Evolutionary conservation across 2,329 filamentous ascomycete genomes (phyloP).

Genomic region (Pestalotiopsis sp.): DNA sequence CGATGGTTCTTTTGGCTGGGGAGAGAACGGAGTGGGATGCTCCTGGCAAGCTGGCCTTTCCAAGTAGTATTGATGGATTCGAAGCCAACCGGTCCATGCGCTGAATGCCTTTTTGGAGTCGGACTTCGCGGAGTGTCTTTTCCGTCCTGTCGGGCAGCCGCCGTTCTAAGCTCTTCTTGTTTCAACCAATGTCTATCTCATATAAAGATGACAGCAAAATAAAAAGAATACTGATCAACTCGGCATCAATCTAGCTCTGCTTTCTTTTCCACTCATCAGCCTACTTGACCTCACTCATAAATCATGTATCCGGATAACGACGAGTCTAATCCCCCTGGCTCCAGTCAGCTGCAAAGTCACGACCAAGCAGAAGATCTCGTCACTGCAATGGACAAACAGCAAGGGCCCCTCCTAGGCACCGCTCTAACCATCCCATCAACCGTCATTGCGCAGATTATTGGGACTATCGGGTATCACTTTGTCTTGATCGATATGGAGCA

Average conservation of each 20-base stretch:
- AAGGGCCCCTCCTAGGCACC: neutral
- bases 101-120: neutral
- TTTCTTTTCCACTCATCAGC: neutral
- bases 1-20: conserved; percentile 38
- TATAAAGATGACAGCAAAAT: neutral
- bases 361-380: neutral
- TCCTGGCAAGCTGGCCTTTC: conserved; percentile 11
- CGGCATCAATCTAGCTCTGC: neutral
- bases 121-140: neutral
- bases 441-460: neutral
- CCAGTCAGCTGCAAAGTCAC: neutral
- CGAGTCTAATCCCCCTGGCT: neutral
- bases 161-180: neutral
- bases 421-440: neutral
- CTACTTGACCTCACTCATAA: neutral
- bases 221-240: neutral
- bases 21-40: conserved; percentile 30
- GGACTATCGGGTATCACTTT: neutral
- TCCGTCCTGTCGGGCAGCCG: neutral
- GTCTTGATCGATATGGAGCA: neutral
- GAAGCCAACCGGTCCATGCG: neutral
- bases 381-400: neutral
- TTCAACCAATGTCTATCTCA: neutral
- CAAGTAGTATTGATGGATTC: neutral
- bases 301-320: neutral